Percentiles rank a stretch among this genome's conserved stretches.
phyloP scores from a whole-genome alignment of 306 rosid species.

The Quercus glauca region DNA sequence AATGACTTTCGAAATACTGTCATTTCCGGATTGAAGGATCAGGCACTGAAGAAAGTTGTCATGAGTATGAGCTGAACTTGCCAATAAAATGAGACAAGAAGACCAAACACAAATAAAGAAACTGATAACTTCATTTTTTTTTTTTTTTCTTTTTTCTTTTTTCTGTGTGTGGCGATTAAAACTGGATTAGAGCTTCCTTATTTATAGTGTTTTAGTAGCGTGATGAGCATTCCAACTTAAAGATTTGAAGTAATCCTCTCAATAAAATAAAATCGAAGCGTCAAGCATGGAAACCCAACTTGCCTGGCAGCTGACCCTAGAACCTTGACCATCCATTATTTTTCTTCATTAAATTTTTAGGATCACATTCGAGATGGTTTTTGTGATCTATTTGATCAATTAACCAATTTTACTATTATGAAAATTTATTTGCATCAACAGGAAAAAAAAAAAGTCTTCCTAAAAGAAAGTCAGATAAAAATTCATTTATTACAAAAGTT shows the following conservation, averaged over 20 bases:
- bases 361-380: no score
- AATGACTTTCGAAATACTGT: constrained; percentile 1
- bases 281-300: no score
- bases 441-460: no score
- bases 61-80: constrained; percentile 10
- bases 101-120: not conserved
- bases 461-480: no score
- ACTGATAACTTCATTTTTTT: constrained; percentile 3
- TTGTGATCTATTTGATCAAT: no score
- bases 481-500: no score
- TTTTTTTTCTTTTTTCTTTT: not conserved
- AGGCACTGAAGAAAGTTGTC: constrained; percentile 22
- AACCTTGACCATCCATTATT: no score
- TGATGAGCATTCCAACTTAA: not conserved
- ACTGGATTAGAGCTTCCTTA: not conserved
- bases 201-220: not conserved
- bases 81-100: constrained; percentile 6
- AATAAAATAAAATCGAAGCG: no score
- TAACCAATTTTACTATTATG: no score
- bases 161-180: not conserved
- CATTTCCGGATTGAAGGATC: not conserved
- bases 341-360: no score
- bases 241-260: not conserved
- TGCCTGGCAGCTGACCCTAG: no score
- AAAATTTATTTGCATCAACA: no score